A percentile compares a stretch with the other conserved stretches of the same genome.
phyloP scores from a whole-genome alignment of 805 yeast genomes.

The Pichia eremophila region DNA sequence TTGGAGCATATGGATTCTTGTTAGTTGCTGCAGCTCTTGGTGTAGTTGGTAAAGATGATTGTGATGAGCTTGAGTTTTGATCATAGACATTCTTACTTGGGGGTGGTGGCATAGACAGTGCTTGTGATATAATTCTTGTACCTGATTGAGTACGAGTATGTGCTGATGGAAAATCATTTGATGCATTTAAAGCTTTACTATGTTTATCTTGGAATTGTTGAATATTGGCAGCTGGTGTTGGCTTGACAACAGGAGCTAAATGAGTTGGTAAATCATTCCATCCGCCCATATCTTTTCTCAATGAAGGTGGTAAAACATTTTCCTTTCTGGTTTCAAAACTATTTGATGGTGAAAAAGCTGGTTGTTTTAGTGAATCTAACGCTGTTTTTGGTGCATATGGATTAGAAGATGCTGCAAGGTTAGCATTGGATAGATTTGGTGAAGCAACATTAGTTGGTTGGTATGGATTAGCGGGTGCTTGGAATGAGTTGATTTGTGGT shows the following conservation, averaged over 20 bases:
- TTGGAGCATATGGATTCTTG: conserved; percentile 30
- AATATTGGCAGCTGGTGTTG: conserved; percentile 9
- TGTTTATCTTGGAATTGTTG: conserved; percentile 12
- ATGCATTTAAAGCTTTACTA: neutral
- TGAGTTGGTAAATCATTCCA: conserved; percentile 64
- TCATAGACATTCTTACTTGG: conserved; percentile 12
- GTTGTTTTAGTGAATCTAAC: conserved; percentile 23
- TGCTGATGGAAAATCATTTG: neutral
- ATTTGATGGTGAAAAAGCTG: conserved; percentile 19
- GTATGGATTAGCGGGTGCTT: neutral
- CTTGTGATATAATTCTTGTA: conserved; percentile 22
- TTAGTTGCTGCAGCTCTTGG: conserved; percentile 1
- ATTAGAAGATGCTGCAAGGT: conserved; percentile 22
- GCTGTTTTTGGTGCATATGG: conserved; percentile 30
- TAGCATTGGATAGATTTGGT: conserved; percentile 11
- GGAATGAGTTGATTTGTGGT: neutral
- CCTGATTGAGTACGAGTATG: conserved; percentile 8
- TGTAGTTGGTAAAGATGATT: neutral
- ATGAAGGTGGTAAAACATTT: conserved; percentile 15
- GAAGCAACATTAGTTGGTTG: conserved; percentile 1
- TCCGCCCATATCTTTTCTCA: conserved; percentile 47
- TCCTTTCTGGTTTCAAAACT: conserved; percentile 2
- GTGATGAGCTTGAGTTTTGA: neutral
- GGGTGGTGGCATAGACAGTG: conserved; percentile 24
- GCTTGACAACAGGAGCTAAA: conserved; percentile 18